Percentiles rank a stretch among this genome's conserved stretches.
Conservation (phyloP, 2,329 filamentous ascomycete genomes). For the Periglandula ipomoeae region DNA sequence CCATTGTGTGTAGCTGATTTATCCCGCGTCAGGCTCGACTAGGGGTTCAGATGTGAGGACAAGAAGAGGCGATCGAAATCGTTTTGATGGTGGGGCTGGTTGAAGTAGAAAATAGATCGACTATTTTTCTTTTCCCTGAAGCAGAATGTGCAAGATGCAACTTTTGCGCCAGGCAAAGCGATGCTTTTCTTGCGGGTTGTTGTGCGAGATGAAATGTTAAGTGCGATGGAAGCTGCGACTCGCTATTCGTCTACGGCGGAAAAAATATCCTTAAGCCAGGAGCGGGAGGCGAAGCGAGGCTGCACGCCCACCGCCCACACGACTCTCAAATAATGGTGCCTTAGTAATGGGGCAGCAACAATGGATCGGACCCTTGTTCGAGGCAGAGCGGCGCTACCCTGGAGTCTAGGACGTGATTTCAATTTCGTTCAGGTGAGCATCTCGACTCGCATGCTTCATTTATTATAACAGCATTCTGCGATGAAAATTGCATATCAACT, state of each 20-base stretch:
- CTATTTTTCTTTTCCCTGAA: constrained; percentile 18
- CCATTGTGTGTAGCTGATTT: constrained; percentile 22
- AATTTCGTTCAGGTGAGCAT: no score
- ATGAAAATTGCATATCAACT: no score
- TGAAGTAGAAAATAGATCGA: constrained; percentile 15
- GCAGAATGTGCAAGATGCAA: constrained; percentile 13
- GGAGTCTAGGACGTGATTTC: no score
- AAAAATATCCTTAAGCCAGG: constrained; percentile 1
- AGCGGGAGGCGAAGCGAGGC: not conserved
- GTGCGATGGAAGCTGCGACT: constrained; percentile 13
- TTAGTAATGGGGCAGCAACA: not conserved
- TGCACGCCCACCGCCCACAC: not conserved
- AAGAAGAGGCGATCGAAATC: constrained; percentile 12
- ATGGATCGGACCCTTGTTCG: not conserved
- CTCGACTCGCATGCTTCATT: not conserved
- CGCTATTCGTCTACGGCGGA: not conserved
- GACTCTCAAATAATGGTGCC: not conserved
- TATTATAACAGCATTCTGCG: not conserved
- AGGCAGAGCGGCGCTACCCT: no score
- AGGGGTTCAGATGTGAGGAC: constrained; percentile 13
- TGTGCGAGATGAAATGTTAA: constrained; percentile 10
- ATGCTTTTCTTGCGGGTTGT: constrained; percentile 9
- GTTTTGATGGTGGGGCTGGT: constrained; percentile 8
- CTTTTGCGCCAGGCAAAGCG: constrained; percentile 33
- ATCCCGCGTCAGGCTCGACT: constrained; percentile 3